Evolutionary conservation across 2,329 filamentous ascomycete species (phyloP).

Genomic region (Phialocephala sp.): DNA sequence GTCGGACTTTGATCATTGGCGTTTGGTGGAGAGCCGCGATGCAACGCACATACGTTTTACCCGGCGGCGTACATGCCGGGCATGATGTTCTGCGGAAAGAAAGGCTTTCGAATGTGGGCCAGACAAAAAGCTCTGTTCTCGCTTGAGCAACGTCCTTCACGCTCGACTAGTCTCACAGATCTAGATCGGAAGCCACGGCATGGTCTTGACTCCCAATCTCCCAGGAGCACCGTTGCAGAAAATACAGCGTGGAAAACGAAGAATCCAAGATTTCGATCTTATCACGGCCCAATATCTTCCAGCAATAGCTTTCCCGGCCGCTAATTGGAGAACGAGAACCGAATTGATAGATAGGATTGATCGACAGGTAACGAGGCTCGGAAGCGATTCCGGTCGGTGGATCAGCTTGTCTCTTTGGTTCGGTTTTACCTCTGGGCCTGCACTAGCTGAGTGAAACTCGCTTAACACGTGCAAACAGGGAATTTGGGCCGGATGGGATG

Average conservation of each 20-base stretch:
- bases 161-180: background rate
- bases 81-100: background rate
- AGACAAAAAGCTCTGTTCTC: background rate
- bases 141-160: background rate
- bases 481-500: background rate
- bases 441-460: background rate
- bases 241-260: background rate
- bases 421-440: background rate
- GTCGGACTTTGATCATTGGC: background rate
- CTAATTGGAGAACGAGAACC: background rate
- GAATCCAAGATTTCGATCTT: background rate
- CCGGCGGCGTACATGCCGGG: background rate
- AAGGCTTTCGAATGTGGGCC: background rate
- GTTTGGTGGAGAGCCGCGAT: background rate
- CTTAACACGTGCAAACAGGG: slow-evolving; percentile 2
- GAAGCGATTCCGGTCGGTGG: background rate
- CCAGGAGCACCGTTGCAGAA: background rate
- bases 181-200: background rate
- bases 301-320: background rate
- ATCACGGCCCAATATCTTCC: background rate
- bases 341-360: background rate
- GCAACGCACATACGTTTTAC: background rate
- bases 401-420: background rate
- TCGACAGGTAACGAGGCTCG: slow-evolving; percentile 5
- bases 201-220: background rate